Evolutionary conservation across 176 grass and related monocot species (phyloP).

Genomic region (Carex myosuroides): DNA sequence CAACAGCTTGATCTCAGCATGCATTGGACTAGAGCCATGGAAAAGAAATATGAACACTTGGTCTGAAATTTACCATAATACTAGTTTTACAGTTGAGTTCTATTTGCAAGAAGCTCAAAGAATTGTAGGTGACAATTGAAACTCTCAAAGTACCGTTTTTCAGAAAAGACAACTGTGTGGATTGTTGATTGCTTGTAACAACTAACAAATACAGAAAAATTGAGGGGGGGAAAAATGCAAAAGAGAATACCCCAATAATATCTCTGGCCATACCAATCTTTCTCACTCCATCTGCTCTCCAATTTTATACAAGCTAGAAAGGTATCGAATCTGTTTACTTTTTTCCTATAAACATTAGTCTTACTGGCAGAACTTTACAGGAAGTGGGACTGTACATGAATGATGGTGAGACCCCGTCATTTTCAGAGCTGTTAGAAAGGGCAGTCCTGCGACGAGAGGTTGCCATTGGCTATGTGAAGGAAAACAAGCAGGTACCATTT

Average conservation of each 20-base stretch:
- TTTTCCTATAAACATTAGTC: not conserved
- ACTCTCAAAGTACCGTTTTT: not conserved
- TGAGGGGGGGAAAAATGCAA: not conserved
- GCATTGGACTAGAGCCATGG: not conserved
- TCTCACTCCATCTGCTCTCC: constrained; percentile 10
- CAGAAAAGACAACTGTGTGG: not conserved
- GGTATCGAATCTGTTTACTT: not conserved
- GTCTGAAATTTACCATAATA: not conserved
- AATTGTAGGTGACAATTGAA: not conserved
- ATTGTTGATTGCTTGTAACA: constrained; percentile 24
- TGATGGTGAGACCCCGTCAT: constrained; percentile 74
- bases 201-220: not conserved
- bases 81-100: not conserved
- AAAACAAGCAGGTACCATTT: constrained; percentile 60
- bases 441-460: constrained; percentile 89
- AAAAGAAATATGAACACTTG: not conserved
- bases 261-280: not conserved
- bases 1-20: not conserved
- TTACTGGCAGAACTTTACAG: constrained; percentile 29
- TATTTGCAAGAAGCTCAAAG: not conserved
- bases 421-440: constrained; percentile 82
- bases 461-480: constrained; percentile 80
- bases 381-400: constrained; percentile 85
- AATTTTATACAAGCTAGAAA: not conserved
- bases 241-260: not conserved